Evolutionary conservation across 2,329 filamentous ascomycete species (phyloP), one percentile per base, ranked within the genome.

Genomic region (Scedosporium boydii): DNA sequence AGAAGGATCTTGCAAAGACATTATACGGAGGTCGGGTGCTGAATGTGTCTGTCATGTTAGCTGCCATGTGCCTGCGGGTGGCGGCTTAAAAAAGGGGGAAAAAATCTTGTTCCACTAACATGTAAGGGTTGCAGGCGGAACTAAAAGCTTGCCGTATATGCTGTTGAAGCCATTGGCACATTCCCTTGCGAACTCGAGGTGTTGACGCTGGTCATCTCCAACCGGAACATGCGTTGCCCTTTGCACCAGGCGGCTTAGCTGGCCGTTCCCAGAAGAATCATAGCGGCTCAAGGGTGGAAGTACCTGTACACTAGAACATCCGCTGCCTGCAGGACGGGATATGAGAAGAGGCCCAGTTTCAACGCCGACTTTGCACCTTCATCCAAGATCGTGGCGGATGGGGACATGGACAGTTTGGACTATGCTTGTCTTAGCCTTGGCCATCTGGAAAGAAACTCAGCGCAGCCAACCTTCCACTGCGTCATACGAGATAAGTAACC

Each of bases 401-500:
- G 79, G 9, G 82, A 75, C 21, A 92, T 73, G 21, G 86, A 80
- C 18, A 95, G 76, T 74, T 96, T 96, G 73, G 85, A 90, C 89
- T 91, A 65, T 51, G 58, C 10, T 2, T n/a, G 2, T 21, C 48
- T 58, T 34, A 55, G 59, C 23, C 12, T 44, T 58, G 41, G 56
- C 23, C 10, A 27, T 3, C 26, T 23, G 14, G 18, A 18, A 41
- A 9, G 16, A 9, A 18, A 46, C 14, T 21, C 53, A 21, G 48
- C 41, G 6, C 6, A n/a, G 60, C 48, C 59, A 63, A 91, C 91
- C 86, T 99, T 99, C 93, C 95, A 99, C 75, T 98, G 95, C 29
- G 95, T 98, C 95, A 99, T 99, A n/a, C 95, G 83, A 9, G 89
- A 89, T n/a, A 99, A 78, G 75, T 96, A 96, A 46, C 95, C 95